These are phyloP conservation scores for Mrakia gelida DNA, from an alignment of 768 basidiomycete species.

Conservation along the genomic window DNA sequence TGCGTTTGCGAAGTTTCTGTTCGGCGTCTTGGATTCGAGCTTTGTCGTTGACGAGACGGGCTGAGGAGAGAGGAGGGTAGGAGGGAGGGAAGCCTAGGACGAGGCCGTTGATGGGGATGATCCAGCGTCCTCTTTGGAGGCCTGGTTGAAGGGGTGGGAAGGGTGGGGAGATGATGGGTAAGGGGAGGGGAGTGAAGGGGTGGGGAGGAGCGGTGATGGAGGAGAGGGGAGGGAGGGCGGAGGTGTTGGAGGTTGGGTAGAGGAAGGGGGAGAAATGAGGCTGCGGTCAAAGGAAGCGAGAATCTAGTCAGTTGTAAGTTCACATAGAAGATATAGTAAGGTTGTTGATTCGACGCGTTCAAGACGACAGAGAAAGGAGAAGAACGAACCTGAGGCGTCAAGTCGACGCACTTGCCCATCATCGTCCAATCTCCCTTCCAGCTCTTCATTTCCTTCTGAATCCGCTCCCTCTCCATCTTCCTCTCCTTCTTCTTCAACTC, in stretches of 20 bases:
- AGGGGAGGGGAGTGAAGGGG: not conserved
- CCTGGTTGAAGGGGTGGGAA: slow-evolving; percentile 2
- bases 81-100: slow-evolving; percentile 7
- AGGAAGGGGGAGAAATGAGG: slow-evolving; percentile 6
- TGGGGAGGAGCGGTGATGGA: not conserved
- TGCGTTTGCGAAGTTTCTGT: not conserved
- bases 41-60: not conserved
- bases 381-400: not conserved
- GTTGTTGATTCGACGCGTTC: not conserved
- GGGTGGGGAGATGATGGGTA: not conserved
- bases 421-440: slow-evolving; percentile 11
- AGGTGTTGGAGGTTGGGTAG: not conserved
- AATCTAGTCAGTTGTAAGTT: not conserved
- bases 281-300: not conserved
- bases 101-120: slow-evolving; percentile 15
- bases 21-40: not conserved
- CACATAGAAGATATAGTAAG: not conserved
- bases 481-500: not conserved
- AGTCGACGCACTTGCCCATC: slow-evolving; percentile 4
- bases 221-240: not conserved
- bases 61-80: not conserved
- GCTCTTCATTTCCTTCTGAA: not conserved
- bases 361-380: not conserved
- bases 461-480: not conserved
- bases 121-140: slow-evolving; percentile 4